Conservation (phyloP, 2,329 filamentous ascomycete genomes). For the Microdochium bolleyi region DNA sequence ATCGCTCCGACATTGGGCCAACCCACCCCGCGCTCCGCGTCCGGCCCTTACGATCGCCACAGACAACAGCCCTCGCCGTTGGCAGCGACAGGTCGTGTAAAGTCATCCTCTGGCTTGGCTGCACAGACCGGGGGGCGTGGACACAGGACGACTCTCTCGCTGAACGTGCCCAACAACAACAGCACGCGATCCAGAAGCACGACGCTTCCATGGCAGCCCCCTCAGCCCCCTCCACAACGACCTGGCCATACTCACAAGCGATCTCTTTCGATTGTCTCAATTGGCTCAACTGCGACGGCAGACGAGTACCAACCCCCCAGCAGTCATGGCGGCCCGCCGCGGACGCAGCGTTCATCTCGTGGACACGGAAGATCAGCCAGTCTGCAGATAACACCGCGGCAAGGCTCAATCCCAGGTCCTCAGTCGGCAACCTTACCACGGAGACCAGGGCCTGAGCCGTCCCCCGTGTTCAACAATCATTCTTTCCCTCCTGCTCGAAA, state of each 20-base stretch:
- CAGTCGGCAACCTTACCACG: slow-evolving; percentile 31
- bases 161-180: slow-evolving; percentile 43
- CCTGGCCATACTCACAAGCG: slow-evolving; percentile 59
- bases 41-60: slow-evolving; percentile 17
- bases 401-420: slow-evolving; percentile 28
- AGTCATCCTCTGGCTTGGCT: slow-evolving; percentile 33
- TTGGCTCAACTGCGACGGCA: slow-evolving; percentile 48
- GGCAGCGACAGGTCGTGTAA: slow-evolving; percentile 26
- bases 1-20: slow-evolving; percentile 42
- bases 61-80: slow-evolving; percentile 33
- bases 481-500: slow-evolving; percentile 45
- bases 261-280: slow-evolving; percentile 76
- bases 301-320: slow-evolving; percentile 30
- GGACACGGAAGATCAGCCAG: slow-evolving; percentile 75
- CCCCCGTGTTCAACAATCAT: slow-evolving; percentile 43
- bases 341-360: slow-evolving; percentile 44
- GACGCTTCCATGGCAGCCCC: slow-evolving; percentile 36
- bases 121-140: slow-evolving; percentile 40
- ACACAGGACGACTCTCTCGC: slow-evolving; percentile 60
- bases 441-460: slow-evolving; percentile 26
- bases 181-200: slow-evolving; percentile 34
- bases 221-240: slow-evolving; percentile 14
- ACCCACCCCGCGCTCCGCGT: slow-evolving; percentile 16
- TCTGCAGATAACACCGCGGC: slow-evolving; percentile 61
- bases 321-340: slow-evolving; percentile 29